Evolutionary conservation across 2,329 filamentous ascomycete species (phyloP), one percentile per base, ranked within the genome.

Genomic region (Fusarium acutatum): DNA sequence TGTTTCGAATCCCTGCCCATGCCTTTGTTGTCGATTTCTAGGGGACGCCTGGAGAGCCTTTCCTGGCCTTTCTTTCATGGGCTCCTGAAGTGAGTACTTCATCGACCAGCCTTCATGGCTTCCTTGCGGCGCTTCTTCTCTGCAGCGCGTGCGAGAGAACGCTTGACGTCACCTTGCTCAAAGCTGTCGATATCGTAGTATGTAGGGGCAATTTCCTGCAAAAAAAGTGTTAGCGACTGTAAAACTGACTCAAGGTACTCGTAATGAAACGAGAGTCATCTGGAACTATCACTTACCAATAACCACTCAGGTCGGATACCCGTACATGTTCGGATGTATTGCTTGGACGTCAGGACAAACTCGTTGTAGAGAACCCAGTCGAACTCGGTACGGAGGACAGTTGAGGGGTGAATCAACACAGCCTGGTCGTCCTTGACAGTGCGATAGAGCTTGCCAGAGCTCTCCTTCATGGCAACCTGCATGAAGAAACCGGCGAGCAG

Each of bases 301-400:
- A 99, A 86, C 96, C 96, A 99, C 83, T 99, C 96, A 2, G 96
- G 94, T 81, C 94, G 93, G 62, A 99, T 92, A 35, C 93, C 91
- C 18, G 95, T 98, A 53, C 98, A 94, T 1, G 94, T 98, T 64
- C 97, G 90, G 78, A 99, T 96, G 82, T 98, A 99, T 85, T 98
- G 97, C 89, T 99, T 98, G 60, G 93, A 96, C 2, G 96, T 99
- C 63, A 99, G 89, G 18, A 99, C 96, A 80, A 98, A 99, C 81
- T 99, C 97, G 79, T 98, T 97, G 84, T 99, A 99, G 32, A 99
- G 86, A 32, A 99, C 94, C 96, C 96, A 99, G 76, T 99, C 96
- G 76, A 92, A 94, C 67, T 98, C 95, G 66, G 94, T 92, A 57
- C 91, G 90, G 28, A 99, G 87, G 37, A 97, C 95, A 2, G 95